Evolutionary conservation across 371 early-diverging fungal genomes (phyloP), one percentile per base, ranked within the genome.

Genomic region (Saksenaea vasiformis): DNA sequence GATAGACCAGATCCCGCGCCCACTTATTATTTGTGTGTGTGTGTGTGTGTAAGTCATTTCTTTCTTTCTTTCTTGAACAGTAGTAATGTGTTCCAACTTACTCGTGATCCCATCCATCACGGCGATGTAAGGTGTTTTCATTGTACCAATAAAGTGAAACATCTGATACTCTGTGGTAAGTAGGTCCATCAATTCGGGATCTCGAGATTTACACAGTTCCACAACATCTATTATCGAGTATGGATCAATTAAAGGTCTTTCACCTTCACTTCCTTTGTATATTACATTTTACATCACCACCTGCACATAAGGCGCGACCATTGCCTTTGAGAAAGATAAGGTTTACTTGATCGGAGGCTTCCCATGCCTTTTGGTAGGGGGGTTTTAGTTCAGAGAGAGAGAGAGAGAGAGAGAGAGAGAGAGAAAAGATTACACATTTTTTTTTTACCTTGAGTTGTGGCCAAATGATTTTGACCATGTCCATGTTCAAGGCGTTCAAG

Each of bases 1-100:
- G 92, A 90, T 17, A 98, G 68, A 17, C 97, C 98, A 34, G 94
- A 93, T 28, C 98, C 98, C 34, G 95, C 97, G 27, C 98, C 98
- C 95, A 95, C 92, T 92, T 68, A 68, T 60, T 34, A 14, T n/a
- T n/a, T n/a, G n/a, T n/a, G 24, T 22, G n/a, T 5, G 7, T 10
- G 1, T 14, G 8, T 60, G 7, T 27, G 17, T 35, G 26, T 47
- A 1, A 24, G 28, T 19, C 5, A 47, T 41, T 9, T 2, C 22
- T 2, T 19, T 19, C 5, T 37, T 41, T 9, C 5, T 28, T 2
- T 19, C 4, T 7, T 1, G 5, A 22, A 22, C 22, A 19, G 51
- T 14, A 3, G 3, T 51, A 22, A 13, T 19, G 3, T 35, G 24
- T 34, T 54, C 1, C 41, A 17, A 67, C 82, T 63, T 80, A 92